Evolutionary conservation across 306 rosid species (phyloP), one percentile per base, ranked within the genome.

Genomic region (Abrus precatorius): DNA sequence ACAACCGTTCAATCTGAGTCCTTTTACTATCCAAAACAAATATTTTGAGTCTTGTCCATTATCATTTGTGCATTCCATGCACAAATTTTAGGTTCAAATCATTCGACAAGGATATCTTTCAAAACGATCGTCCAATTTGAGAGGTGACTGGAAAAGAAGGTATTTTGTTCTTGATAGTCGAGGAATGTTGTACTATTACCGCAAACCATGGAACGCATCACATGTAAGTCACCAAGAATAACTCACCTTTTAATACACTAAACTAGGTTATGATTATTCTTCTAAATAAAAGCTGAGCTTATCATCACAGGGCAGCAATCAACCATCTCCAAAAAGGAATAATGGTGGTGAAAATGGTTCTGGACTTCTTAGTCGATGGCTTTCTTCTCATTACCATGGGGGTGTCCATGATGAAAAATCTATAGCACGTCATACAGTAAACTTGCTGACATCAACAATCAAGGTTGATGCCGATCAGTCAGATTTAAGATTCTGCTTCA

Each of bases 81-180:
- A 69, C 74, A 69, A 44, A 62, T 69, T 40, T 77, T 79, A 93
- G 96, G 89, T 93, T 80, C 94, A 91, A 85, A 88, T 91, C 54
- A 91, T 93, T 86, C 87, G 96, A 59, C 96, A 91, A 89, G 97
- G 97, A 34, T 89, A 88, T 91, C 96, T 93, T 69, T 91, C 96
- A 47, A 93, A 93, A 74, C 94, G 96, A 54, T 93, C 97, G 50
- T 91, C 97, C 81, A 93, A 84, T 77, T 86, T 93, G 75, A 89
- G 97, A 88, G 97, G 82, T 84, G 97, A 93, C 85, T 93, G 97
- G 97, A 93, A 93, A 81, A 89, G 96, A 85, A 91, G 95, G 88
- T 89, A 85, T 87, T 93, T 93, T 89, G 86, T 93, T 82, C 94
- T 93, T 78, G 97, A 93, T 83, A 93, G 96, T 69, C 86, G 92